Evolutionary conservation across 805 yeast species (phyloP), one percentile per base, ranked within the genome.

Genomic region (Lipomyces chichibuensis): DNA sequence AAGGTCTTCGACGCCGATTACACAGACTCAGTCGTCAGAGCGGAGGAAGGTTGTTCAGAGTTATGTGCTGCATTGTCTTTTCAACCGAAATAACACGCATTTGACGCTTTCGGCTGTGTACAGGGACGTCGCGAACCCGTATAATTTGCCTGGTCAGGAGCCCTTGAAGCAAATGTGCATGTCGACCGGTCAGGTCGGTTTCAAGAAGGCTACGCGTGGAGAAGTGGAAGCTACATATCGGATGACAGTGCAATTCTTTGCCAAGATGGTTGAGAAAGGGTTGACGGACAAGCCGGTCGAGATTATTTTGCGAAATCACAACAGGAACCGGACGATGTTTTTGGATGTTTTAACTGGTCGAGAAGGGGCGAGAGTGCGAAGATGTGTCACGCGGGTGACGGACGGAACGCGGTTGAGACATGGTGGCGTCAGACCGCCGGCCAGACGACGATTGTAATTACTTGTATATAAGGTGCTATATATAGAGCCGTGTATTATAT

Each of bases 201-300:
- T 92, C 82, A 85, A 92, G 75, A 92, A 92, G 75, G 86, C 95
- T 20, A 92, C 92, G 65, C 87, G 97, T 79, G 91, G 96, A 59
- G 97, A 92, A 77, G 91, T 91, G 75, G 99, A 94, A 79, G 97
- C 97, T 0, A 89, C 89, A 14, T 93, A 89, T 82, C 97, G 92
- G 77, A 88, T 94, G 9, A 81, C 92, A 17, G 81, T 92, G 3
- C 85, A 85, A 70, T 82, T 91, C 79, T 92, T 94, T 78, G 84
- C 87, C 69, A 77, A 83, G 71, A 90, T 94, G 76, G 87, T 86
- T 78, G 90, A 87, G 75, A 84, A 82, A 70, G 84, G 83, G 49
- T 80, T 83, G 65, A 84, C 84, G 54, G 85, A 85, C 70, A 84
- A 87, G 70, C 65, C 68, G 4, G 81, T 94, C 33, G 98, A 94